Evolutionary conservation across 768 basidiomycete species (phyloP).

Genomic region (Psilocybe cyanescens): DNA sequence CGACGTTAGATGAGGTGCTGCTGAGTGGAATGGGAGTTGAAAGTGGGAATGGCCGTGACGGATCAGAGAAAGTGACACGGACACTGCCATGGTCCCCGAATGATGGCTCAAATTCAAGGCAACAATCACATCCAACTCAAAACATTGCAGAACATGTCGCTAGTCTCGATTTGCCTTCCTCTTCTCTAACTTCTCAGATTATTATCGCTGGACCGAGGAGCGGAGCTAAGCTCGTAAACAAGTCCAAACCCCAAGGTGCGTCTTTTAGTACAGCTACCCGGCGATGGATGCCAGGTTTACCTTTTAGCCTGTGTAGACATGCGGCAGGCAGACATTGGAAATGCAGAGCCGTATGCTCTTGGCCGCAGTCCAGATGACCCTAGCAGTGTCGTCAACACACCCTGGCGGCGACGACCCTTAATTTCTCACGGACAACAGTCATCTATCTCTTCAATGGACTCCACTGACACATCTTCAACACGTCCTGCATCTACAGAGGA

Average conservation of each 20-base stretch:
- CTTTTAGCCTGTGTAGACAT: constrained; percentile 25
- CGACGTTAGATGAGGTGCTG: constrained; percentile 34
- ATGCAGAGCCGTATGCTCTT: neutral
- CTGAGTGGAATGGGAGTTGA: neutral
- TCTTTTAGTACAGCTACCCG: neutral
- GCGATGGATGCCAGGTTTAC: neutral
- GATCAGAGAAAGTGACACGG: constrained; percentile 6
- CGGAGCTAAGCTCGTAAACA: neutral
- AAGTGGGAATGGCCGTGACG: constrained; percentile 4
- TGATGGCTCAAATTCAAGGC: neutral
- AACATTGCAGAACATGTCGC: neutral
- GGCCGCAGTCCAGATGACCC: constrained; percentile 8
- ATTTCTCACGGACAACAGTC: constrained; percentile 37
- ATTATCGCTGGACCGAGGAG: neutral
- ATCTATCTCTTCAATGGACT: constrained; percentile 29
- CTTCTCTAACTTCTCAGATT: neutral
- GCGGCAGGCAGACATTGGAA: constrained; percentile 14
- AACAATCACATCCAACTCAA: constrained; percentile 3
- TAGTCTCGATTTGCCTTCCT: neutral
- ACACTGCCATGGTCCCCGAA: constrained; percentile 13
- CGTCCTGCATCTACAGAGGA: constrained; percentile 34
- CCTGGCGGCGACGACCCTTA: constrained; percentile 33
- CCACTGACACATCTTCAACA: constrained; percentile 27
- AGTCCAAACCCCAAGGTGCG: neutral
- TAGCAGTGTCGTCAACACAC: neutral